Evolutionary conservation across 1,139 yeast genomes (phyloP).

Genomic region (Hyphopichia khmerensis): DNA sequence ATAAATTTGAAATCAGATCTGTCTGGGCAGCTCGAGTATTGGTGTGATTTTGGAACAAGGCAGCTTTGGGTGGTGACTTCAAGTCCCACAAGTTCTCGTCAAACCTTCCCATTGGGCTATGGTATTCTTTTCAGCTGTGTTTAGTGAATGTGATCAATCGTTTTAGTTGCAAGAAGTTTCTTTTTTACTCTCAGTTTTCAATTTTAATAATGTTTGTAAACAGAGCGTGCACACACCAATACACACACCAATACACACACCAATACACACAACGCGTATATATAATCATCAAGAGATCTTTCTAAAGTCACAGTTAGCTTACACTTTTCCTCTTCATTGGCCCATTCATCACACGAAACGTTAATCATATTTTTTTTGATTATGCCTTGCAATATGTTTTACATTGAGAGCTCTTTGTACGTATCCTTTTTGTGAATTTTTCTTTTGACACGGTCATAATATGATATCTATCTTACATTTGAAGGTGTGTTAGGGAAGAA

Average conservation of each 20-base stretch:
- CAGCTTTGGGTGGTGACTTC: background rate
- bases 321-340: background rate
- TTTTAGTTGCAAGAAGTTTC: background rate
- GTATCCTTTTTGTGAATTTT: background rate
- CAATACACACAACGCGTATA: too few species aligned
- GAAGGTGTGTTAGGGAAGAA: too few species aligned
- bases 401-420: background rate
- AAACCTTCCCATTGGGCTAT: conserved; percentile 5
- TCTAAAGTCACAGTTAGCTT: too few species aligned
- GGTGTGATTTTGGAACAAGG: background rate
- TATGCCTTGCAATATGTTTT: background rate
- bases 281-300: too few species aligned
- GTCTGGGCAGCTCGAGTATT: background rate
- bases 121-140: background rate
- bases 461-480: background rate
- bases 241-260: too few species aligned
- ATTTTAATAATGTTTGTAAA: background rate
- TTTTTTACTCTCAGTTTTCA: background rate
- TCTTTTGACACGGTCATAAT: background rate
- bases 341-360: background rate
- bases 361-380: background rate
- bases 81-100: conserved; percentile 9
- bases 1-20: conserved; percentile 5
- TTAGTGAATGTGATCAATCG: background rate
- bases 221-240: background rate